Evolutionary conservation across 176 grass and related monocot species (phyloP).

Genomic region (Avena eriantha): DNA sequence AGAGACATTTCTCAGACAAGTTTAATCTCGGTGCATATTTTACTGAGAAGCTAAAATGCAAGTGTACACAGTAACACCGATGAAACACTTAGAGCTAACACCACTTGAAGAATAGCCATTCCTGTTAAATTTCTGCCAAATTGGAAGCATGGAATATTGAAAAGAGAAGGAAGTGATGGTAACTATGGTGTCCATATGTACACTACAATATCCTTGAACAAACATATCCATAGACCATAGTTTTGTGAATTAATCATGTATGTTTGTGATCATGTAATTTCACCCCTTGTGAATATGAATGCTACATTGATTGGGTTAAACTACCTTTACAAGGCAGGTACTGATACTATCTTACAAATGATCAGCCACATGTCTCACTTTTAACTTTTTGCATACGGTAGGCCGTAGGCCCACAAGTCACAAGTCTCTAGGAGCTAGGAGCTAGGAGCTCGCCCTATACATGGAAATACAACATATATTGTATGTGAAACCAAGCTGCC

Average conservation of each 20-base stretch:
- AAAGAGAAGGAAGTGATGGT: conserved; percentile 9
- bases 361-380: not conserved
- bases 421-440: conserved; percentile 12
- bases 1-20: conserved; percentile 23
- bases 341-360: conserved; percentile 28
- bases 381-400: conserved; percentile 25
- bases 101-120: conserved; percentile 12
- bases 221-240: not conserved
- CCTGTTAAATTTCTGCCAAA: not conserved
- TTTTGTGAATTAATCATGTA: conserved; percentile 10
- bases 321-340: not conserved
- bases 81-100: conserved; percentile 18
- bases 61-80: not conserved
- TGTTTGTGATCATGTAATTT: conserved; percentile 12
- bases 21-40: conserved; percentile 6
- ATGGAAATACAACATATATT: conserved; percentile 29
- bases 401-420: conserved; percentile 17
- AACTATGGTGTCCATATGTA: not conserved
- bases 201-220: not conserved
- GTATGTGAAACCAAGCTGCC: conserved; percentile 41
- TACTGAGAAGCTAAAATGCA: not conserved
- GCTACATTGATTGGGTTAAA: conserved; percentile 28
- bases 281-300: not conserved
- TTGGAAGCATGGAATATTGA: not conserved
- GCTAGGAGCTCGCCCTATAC: conserved; percentile 25